A percentile compares a stretch with the other conserved stretches of the same genome.
These are phyloP conservation scores for Gossypium mustelinum DNA, from an alignment of 345 rosid genomes.

Conservation along the genomic window DNA sequence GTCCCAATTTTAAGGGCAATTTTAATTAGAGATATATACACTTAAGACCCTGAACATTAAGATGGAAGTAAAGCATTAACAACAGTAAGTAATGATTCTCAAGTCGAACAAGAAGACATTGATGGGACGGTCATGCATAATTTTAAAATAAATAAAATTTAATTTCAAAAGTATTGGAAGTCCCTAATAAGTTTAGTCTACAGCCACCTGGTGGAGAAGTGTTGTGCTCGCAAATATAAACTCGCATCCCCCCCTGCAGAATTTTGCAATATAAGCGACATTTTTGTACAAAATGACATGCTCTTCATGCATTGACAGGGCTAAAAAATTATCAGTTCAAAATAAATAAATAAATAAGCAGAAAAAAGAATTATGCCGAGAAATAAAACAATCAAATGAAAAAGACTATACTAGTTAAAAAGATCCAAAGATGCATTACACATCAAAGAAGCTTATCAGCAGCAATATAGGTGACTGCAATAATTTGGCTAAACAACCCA, in stretches of 20 bases:
- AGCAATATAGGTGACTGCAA: not conserved
- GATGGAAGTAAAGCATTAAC: not conserved
- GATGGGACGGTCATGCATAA: not conserved
- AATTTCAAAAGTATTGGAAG: not conserved
- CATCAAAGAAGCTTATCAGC: not conserved
- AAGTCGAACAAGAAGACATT: not conserved
- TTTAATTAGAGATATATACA: not conserved
- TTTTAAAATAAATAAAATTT: not conserved
- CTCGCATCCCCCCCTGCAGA: conserved; percentile 78
- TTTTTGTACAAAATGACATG: not conserved
- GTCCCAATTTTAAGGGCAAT: not conserved
- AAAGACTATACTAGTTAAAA: not conserved
- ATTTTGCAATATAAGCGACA: conserved; percentile 8
- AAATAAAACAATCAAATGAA: not conserved
- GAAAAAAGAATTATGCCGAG: not conserved
- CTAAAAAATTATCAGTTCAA: not conserved
- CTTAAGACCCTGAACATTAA: not conserved
- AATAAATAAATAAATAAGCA: not conserved
- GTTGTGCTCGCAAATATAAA: conserved; percentile 74
- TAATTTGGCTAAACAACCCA: not conserved
- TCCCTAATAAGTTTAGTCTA: not conserved
- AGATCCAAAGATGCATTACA: not conserved
- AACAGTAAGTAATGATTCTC: not conserved
- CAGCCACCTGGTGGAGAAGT: conserved; percentile 70
- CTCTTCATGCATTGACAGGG: not conserved